phyloP scores from a whole-genome alignment of 2,329 filamentous ascomycete species.

The Alternaria infectoria region DNA sequence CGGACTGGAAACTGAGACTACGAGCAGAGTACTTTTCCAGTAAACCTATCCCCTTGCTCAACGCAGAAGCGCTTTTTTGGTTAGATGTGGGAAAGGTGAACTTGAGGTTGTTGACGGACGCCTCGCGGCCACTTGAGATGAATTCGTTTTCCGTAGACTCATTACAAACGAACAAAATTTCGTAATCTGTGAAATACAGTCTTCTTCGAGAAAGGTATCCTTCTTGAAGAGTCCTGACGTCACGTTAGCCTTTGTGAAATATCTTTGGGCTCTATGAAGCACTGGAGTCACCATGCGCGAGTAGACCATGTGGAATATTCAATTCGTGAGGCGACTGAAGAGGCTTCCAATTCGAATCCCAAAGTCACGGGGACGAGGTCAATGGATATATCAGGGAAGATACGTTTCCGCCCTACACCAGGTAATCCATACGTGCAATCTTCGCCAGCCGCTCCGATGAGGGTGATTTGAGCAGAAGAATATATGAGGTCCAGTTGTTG shows the following conservation, averaged over 20 bases:
- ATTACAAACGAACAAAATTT: neutral
- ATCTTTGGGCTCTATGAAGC: too few relatives aligned
- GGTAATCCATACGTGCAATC: neutral
- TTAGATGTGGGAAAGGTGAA: neutral
- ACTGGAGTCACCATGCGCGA: neutral
- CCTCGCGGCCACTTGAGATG: neutral
- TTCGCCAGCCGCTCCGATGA: neutral
- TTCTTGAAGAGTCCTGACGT: neutral
- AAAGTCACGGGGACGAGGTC: neutral
- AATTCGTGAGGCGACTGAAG: neutral
- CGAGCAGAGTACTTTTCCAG: fast-evolving
- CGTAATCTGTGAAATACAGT: neutral
- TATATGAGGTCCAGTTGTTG: neutral
- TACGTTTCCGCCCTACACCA: neutral
- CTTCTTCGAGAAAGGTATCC: neutral
- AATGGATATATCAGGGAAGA: neutral
- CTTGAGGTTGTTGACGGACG: too few relatives aligned
- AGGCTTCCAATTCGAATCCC: fast-evolving
- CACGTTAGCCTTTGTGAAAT: neutral
- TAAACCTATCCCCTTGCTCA: neutral
- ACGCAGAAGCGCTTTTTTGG: fast-evolving
- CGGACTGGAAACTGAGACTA: neutral
- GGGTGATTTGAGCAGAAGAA: neutral
- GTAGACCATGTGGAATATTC: neutral
- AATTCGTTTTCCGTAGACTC: fast-evolving